Conservation (phyloP, 2,329 filamentous ascomycete species). For the Tolypocladium tundrense region DNA sequence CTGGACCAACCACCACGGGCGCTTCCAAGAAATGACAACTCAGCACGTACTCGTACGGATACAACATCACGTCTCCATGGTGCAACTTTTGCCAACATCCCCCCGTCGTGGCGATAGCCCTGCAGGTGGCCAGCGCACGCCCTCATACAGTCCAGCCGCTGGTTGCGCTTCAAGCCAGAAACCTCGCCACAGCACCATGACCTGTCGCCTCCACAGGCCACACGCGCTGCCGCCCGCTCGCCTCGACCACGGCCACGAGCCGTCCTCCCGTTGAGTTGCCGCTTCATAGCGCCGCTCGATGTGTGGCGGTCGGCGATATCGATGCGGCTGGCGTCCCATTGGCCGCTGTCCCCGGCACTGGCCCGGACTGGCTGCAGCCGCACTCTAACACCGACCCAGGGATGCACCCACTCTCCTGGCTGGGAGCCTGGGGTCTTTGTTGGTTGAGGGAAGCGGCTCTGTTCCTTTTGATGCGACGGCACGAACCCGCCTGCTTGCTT, state of each 20-base stretch:
- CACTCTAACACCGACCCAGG: not conserved
- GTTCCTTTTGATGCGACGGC: not conserved
- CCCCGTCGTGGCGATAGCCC: not conserved
- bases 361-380: not conserved
- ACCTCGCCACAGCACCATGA: not conserved
- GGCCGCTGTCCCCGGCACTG: not conserved
- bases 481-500: not conserved
- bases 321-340: not conserved
- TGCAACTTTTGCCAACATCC: not conserved
- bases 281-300: not conserved
- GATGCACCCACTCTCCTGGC: not conserved
- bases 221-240: not conserved
- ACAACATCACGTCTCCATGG: not conserved
- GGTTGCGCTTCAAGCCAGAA: not conserved
- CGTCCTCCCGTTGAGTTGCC: not conserved
- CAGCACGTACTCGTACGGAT: not conserved
- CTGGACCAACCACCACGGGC: not conserved
- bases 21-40: not conserved
- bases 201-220: not conserved
- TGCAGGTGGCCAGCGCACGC: not conserved
- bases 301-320: not conserved
- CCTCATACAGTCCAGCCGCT: not conserved
- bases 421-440: no score
- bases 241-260: not conserved
- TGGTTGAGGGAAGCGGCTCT: not conserved